Conservation (phyloP, 1,284 basidiomycete genomes). For the Papiliotrema nemorosa region DNA sequence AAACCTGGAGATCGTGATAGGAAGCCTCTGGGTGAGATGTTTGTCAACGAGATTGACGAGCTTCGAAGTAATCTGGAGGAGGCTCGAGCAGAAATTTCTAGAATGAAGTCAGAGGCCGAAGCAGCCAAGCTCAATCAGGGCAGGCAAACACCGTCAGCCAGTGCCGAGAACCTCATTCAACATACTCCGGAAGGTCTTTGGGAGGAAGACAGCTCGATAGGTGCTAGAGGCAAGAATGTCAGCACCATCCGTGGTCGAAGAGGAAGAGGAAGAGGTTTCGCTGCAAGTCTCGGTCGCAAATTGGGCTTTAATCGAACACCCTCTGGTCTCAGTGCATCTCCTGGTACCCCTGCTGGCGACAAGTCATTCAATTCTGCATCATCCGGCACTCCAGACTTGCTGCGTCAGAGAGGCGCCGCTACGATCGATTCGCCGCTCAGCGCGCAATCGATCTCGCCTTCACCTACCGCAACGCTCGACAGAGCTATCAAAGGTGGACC, state of each 20-base stretch:
- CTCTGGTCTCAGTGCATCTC: conserved; percentile 19
- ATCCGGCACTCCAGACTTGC: conserved; percentile 44
- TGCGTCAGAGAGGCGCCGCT: conserved; percentile 23
- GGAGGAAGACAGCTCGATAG: conserved; percentile 24
- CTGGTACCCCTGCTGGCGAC: conserved; percentile 23
- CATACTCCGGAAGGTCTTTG: conserved; percentile 19
- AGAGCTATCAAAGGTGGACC: conserved; percentile 8
- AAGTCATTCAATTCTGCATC: conserved; percentile 38
- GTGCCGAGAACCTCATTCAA: conserved; percentile 37
- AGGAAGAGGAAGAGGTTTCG: conserved; percentile 37
- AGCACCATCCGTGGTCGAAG: conserved; percentile 38
- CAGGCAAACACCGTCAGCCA: background rate
- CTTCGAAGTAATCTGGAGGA: conserved; percentile 39
- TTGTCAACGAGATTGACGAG: conserved; percentile 46
- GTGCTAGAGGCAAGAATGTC: conserved; percentile 25
- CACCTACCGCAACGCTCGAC: conserved; percentile 8
- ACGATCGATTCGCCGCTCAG: conserved; percentile 17
- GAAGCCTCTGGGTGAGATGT: conserved; percentile 45
- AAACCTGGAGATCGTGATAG: conserved; percentile 54
- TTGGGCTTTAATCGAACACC: conserved; percentile 36
- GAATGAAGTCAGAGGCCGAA: conserved; percentile 26
- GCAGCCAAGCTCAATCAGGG: conserved; percentile 3
- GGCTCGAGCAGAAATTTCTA: conserved; percentile 42
- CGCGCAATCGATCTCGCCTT: conserved; percentile 10
- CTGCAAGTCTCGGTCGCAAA: conserved; percentile 35